phyloP scores from a whole-genome alignment of 2,329 filamentous ascomycete species.

The Huntiella omanensis region DNA sequence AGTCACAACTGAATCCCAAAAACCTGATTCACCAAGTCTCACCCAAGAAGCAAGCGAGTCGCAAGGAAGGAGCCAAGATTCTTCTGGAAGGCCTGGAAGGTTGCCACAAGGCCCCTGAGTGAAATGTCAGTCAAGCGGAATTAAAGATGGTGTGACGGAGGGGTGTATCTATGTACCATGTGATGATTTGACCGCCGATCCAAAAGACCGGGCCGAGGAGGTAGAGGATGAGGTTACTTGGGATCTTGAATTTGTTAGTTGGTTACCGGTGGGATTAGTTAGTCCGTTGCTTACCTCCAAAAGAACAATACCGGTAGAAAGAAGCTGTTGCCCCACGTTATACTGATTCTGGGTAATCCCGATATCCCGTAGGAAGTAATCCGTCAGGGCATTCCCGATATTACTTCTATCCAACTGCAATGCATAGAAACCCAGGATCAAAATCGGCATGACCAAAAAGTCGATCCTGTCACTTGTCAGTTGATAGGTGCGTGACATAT shows the following conservation, averaged over 20 bases:
- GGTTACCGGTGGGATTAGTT: neutral
- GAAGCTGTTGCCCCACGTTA: constrained; percentile 31
- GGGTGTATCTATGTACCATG: constrained; percentile 18
- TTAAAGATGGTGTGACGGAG: constrained; percentile 16
- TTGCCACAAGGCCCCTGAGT: constrained; percentile 19
- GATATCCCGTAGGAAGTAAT: constrained; percentile 30
- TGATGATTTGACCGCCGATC: constrained; percentile 25
- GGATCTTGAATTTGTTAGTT: constrained; percentile 17
- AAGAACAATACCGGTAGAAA: constrained; percentile 29
- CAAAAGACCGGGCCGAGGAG: constrained; percentile 27
- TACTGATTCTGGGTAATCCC: constrained; percentile 30
- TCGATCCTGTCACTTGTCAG: constrained; percentile 21
- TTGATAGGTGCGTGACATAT: neutral
- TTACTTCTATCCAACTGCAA: constrained; percentile 21
- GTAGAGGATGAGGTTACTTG: constrained; percentile 29
- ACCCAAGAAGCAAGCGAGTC: constrained; percentile 20
- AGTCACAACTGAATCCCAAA: neutral
- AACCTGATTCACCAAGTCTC: constrained; percentile 5
- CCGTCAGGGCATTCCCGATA: constrained; percentile 29
- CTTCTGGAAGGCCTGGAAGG: constrained; percentile 20
- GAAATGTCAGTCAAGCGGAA: constrained; percentile 13
- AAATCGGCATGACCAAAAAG: constrained; percentile 24
- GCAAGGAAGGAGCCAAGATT: constrained; percentile 18
- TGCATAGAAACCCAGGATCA: constrained; percentile 27
- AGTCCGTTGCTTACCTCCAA: constrained; percentile 16